Base-by-base conservation (phyloP, 2,329 filamentous ascomycete species). In the Alternaria arbusti region DNA sequence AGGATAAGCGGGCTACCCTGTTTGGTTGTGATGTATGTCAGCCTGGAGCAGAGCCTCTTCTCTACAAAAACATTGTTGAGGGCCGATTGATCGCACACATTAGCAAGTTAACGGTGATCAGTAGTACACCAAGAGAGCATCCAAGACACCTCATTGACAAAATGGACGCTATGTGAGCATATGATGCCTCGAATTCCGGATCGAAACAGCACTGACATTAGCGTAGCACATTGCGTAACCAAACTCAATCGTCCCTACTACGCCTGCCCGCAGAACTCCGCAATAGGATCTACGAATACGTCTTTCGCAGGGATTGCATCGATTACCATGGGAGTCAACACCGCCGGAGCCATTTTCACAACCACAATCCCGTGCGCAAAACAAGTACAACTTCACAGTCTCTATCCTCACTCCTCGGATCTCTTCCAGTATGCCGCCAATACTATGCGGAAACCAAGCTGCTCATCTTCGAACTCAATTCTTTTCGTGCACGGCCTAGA, bases 401-500 rank as follows among this genome's bases (percentile, higher is more conserved):
- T 5, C 47, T 51, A 3, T 10, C 2, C 4, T 5, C 5, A 4
- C 12, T 32, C 0, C 26, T 51, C 3, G 8, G 1, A 4, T 22
- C 3, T 3, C 26, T 3, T 11, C 30, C 5, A 20, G 26, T 51
- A 15, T 51, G 47, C 30, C 26, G 47, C 1, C 17, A 51, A 10
- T 51, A 51, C 5, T 3, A 51, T 32, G 26, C 17, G 17, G 47
- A 51, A 17, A 32, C 26, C 4, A 51, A 3, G 3, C 0, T 32
- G 3, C 12, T 32, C 3, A 7, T 51, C 0, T 51, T 32, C 1
- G 0, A 32, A 1, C 28, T 15, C 0, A 32, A 6, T 13, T 3
- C 4, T 2, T 1, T 51, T 6, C 1, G 15, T 12, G 47, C 0
- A 26, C 10, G 7, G 13, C 12, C 25, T 0, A 0, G 2, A 12